phyloP scores from a whole-genome alignment of 208 protist species.

The Leishmania turanica region DNA sequence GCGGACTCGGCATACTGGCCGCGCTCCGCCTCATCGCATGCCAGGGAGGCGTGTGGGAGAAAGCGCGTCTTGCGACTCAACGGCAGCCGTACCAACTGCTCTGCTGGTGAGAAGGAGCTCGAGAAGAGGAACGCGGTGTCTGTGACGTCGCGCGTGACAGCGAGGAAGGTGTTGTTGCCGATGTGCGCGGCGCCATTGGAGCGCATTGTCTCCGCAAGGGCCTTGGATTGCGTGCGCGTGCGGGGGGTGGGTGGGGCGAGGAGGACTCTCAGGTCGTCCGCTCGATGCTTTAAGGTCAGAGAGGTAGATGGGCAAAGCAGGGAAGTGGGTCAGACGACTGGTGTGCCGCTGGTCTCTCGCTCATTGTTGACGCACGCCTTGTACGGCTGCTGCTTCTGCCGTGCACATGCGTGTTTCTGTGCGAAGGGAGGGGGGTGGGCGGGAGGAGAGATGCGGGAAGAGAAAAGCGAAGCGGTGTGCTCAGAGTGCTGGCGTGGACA shows the following conservation, averaged over 20 bases:
- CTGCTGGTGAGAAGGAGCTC: conserved; percentile 43
- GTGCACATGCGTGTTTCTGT: background rate
- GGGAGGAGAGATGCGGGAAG: background rate
- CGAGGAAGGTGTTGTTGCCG: conserved; percentile 81
- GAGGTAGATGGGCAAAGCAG: background rate
- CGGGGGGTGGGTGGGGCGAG: background rate
- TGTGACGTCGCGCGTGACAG: conserved; percentile 43
- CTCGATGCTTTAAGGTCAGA: background rate
- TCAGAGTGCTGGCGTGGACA: too few relatives aligned
- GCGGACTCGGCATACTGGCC: conserved; percentile 14
- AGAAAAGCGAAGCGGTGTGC: background rate
- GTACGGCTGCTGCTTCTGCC: background rate
- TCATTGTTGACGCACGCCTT: background rate
- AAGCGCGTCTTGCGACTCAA: conserved; percentile 34
- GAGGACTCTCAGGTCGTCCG: background rate
- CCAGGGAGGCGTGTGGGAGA: conserved; percentile 24
- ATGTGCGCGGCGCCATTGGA: conserved; percentile 85
- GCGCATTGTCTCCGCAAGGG: conserved; percentile 40
- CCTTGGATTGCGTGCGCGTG: background rate
- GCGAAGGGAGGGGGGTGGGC: background rate
- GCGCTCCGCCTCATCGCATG: conserved; percentile 9
- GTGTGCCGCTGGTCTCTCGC: background rate
- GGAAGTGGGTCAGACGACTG: background rate
- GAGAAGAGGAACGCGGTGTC: conserved; percentile 65
- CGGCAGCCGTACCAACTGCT: conserved; percentile 38